These are phyloP conservation scores for Nyssa sinensis DNA, from an alignment of 148 eudicot species.

Conservation along the genomic window DNA sequence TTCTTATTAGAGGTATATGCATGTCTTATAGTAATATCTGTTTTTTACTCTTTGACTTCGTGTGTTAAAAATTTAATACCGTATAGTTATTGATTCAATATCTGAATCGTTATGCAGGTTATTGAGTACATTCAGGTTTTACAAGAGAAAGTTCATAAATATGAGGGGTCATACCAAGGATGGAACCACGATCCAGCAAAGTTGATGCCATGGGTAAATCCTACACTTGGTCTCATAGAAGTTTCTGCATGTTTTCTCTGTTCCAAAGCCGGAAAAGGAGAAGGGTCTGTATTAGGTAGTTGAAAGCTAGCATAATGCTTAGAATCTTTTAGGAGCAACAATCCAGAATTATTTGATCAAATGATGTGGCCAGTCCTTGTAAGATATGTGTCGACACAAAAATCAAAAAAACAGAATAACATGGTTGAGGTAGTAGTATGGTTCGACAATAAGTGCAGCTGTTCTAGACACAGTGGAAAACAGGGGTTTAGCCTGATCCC, in stretches of 20 bases:
- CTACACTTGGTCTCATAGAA: not conserved
- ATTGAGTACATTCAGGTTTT: conserved; percentile 83
- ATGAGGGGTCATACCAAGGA: conserved; percentile 73
- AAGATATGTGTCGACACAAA: not conserved
- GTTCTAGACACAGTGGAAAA: not conserved
- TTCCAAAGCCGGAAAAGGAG: not conserved
- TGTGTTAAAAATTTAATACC: not conserved
- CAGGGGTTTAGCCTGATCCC: not conserved
- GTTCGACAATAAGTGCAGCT: not conserved
- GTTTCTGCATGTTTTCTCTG: not conserved
- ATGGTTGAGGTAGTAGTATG: not conserved
- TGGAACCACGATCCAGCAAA: conserved; percentile 69
- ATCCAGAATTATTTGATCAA: not conserved
- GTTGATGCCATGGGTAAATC: conserved; percentile 62
- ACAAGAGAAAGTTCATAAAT: conserved; percentile 80
- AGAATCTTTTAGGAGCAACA: not conserved
- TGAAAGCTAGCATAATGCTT: not conserved
- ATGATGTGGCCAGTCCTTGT: not conserved
- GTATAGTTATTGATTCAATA: not conserved
- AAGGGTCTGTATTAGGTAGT: not conserved
- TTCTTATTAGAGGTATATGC: conserved; percentile 72
- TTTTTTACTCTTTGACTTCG: not conserved
- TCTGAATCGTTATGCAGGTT: conserved; percentile 45
- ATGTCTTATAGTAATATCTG: conserved; percentile 1
- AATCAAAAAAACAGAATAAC: not conserved